Evolutionary conservation across 306 rosid genomes (phyloP).

Genomic region (Cucumis melo): DNA sequence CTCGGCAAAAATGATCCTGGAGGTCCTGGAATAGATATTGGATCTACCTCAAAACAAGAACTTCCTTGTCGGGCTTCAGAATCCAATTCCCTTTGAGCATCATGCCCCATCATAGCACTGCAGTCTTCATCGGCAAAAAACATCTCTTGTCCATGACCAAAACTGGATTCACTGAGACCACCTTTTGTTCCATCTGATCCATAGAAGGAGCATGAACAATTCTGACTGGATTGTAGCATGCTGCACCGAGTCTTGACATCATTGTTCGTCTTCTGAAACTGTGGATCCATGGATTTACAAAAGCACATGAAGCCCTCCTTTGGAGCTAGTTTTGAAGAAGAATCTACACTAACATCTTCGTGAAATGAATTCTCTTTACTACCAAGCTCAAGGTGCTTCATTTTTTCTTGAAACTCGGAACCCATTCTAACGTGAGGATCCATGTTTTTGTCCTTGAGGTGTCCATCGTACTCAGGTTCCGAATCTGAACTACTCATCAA

Average conservation of each 20-base stretch:
- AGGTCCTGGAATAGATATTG: conserved; percentile 53
- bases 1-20: conserved; percentile 58
- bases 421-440: conserved; percentile 9
- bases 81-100: conserved; percentile 18
- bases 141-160: conserved; percentile 18
- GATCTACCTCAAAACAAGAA: conserved; percentile 30
- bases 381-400: conserved; percentile 7
- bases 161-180: conserved; percentile 10
- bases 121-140: conserved; percentile 23
- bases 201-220: conserved; percentile 11
- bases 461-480: not conserved
- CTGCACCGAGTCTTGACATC: conserved; percentile 8
- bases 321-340: conserved; percentile 7
- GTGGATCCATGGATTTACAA: conserved; percentile 16
- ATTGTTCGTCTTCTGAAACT: conserved; percentile 1
- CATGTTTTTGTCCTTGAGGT: conserved; percentile 7
- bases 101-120: conserved; percentile 20
- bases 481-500: conserved; percentile 19
- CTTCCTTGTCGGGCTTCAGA: conserved; percentile 23
- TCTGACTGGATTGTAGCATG: conserved; percentile 7
- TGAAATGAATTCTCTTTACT: conserved; percentile 10
- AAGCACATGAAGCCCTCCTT: conserved; percentile 11
- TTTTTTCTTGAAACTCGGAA: conserved; percentile 9
- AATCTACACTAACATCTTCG: conserved; percentile 12
- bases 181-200: conserved; percentile 11